A percentile compares a stretch with the other conserved stretches of the same genome.
phyloP scores from a whole-genome alignment of 768 basidiomycete species.

The Leucogyrophana mollusca region DNA sequence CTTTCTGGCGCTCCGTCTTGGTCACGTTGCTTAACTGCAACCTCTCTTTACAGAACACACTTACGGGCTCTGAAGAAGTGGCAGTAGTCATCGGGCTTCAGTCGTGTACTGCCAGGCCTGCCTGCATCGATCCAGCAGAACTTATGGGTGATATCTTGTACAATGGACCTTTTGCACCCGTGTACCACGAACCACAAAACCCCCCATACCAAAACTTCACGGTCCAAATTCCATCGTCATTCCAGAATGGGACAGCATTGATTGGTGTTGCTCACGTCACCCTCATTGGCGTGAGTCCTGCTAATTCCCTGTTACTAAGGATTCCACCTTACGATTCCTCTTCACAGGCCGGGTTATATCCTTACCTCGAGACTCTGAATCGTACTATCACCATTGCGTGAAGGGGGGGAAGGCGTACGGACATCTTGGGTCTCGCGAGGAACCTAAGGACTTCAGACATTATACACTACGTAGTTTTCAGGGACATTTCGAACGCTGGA shows the following conservation, averaged over 20 bases:
- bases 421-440: too few species aligned
- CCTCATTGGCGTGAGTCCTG: constrained; percentile 38
- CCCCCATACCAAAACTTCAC: constrained; percentile 46
- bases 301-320: not conserved
- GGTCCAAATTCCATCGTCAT: constrained; percentile 34
- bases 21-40: not conserved
- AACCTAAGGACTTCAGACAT: too few species aligned
- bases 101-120: constrained; percentile 33
- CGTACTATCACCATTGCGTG: constrained; percentile 23
- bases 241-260: constrained; percentile 29
- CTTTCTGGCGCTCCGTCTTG: not conserved
- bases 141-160: constrained; percentile 45
- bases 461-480: too few species aligned
- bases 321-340: not conserved
- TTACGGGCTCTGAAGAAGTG: constrained; percentile 41
- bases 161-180: constrained; percentile 42
- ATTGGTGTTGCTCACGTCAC: constrained; percentile 37
- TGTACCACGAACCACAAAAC: constrained; percentile 25
- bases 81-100: constrained; percentile 44
- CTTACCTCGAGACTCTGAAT: constrained; percentile 32
- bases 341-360: constrained; percentile 30
- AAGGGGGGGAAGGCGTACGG: too few species aligned
- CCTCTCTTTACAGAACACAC: constrained; percentile 27
- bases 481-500: too few species aligned
- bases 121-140: constrained; percentile 24